Conservation (phyloP, 2,329 filamentous ascomycete genomes). For the Colletotrichum tanaceti region DNA sequence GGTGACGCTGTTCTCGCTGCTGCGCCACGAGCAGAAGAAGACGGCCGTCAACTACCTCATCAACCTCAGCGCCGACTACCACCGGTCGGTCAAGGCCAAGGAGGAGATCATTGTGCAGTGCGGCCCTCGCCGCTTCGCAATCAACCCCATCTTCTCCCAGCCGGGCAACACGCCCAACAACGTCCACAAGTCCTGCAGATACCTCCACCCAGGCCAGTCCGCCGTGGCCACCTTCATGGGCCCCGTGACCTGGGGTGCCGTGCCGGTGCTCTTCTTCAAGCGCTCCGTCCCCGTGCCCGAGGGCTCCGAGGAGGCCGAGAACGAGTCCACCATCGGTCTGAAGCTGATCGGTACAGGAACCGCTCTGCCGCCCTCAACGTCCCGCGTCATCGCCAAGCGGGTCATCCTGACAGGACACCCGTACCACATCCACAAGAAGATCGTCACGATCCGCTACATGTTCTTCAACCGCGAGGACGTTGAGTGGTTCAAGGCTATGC, state of each 20-base stretch:
- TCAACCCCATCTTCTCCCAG: slow-evolving; percentile 92
- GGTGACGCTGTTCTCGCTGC: slow-evolving; percentile 82
- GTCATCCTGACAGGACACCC: slow-evolving; percentile 95
- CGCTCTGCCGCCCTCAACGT: slow-evolving; percentile 79
- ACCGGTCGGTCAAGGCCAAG: slow-evolving; percentile 86
- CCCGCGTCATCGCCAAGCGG: slow-evolving; percentile 89
- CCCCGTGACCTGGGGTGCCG: slow-evolving; percentile 91
- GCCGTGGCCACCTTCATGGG: slow-evolving; percentile 91
- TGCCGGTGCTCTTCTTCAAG: slow-evolving; percentile 91
- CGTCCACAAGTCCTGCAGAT: slow-evolving; percentile 96
- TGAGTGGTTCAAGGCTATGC: slow-evolving; percentile 96
- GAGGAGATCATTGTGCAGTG: slow-evolving; percentile 92
- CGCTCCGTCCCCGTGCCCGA: slow-evolving; percentile 56
- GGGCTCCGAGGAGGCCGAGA: slow-evolving; percentile 56
- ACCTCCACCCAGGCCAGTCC: slow-evolving; percentile 88
- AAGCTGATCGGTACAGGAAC: slow-evolving; percentile 89
- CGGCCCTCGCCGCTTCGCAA: slow-evolving; percentile 84
- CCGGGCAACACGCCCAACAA: slow-evolving; percentile 93
- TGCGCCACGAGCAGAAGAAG: slow-evolving; percentile 95
- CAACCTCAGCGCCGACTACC: slow-evolving; percentile 81
- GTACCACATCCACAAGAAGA: slow-evolving; percentile 98
- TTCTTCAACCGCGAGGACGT: slow-evolving; percentile 98
- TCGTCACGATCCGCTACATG: slow-evolving; percentile 99
- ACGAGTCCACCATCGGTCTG: slow-evolving; percentile 62
- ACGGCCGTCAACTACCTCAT: slow-evolving; percentile 91